A percentile compares a stretch with the other conserved stretches of the same genome.
Conservation (phyloP, 495 filamentous ascomycete genomes). For the Talaromyces nanjingensis region DNA sequence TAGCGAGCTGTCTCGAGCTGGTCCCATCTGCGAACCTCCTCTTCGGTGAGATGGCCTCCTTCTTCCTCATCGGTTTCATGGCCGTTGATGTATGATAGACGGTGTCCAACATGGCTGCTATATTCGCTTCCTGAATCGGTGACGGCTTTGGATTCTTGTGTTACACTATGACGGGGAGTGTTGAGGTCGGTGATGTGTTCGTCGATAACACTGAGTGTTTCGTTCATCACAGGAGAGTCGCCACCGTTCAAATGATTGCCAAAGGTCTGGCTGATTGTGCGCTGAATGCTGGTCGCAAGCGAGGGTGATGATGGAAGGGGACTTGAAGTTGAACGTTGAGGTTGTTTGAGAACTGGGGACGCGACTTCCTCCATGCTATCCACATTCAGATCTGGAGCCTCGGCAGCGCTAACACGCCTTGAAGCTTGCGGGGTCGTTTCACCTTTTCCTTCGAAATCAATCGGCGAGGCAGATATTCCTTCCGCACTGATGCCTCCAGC, state of each 20-base stretch:
- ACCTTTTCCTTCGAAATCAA: slow-evolving; percentile 23
- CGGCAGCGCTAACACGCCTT: slow-evolving; percentile 34
- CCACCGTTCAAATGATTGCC: slow-evolving; percentile 37
- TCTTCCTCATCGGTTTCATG: slow-evolving; percentile 78
- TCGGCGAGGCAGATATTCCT: slow-evolving; percentile 17
- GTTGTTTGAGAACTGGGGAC: slow-evolving; percentile 17
- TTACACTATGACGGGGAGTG: slow-evolving; percentile 57
- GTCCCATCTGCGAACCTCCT: slow-evolving; percentile 67
- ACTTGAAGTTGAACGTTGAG: slow-evolving; percentile 35
- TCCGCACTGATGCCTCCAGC: not conserved
- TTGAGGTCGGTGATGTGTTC: slow-evolving; percentile 96
- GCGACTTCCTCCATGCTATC: slow-evolving; percentile 15
- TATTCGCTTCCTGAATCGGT: slow-evolving; percentile 88
- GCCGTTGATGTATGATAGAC: slow-evolving; percentile 83
- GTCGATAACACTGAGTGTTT: slow-evolving; percentile 94
- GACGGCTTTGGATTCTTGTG: slow-evolving; percentile 46
- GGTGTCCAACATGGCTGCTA: slow-evolving; percentile 67
- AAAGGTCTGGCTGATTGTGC: slow-evolving; percentile 39
- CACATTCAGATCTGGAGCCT: slow-evolving; percentile 18
- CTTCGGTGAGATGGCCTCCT: slow-evolving; percentile 45
- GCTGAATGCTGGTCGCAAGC: slow-evolving; percentile 37
- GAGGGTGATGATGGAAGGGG: slow-evolving; percentile 31
- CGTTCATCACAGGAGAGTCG: slow-evolving; percentile 85
- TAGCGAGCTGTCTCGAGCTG: slow-evolving; percentile 77
- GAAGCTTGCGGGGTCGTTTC: slow-evolving; percentile 44